Base-by-base conservation (phyloP, 139 green algal species). In the Asterochloris sp. region DNA sequence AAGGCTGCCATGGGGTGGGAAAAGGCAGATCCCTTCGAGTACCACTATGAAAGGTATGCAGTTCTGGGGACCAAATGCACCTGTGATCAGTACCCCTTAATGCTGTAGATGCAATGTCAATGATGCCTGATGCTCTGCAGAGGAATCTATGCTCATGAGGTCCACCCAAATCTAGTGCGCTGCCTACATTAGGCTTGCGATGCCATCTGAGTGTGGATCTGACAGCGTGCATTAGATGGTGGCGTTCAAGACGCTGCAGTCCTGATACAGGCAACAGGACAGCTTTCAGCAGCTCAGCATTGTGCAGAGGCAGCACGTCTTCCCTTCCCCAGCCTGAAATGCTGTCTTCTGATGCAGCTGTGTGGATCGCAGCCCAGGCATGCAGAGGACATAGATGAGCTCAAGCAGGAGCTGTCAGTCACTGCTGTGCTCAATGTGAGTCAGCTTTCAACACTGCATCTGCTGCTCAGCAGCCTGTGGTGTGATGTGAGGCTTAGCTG, bases 351-450 rank as follows among this genome's bases (percentile, higher is more conserved):
- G 17, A 71, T 71, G 66, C 80, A 95, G 11, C 82, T 95, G 9
- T 89, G 90, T 27, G 91, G 92, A 60, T 88, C 87, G 17, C 91
- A 95, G 83, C 92, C 92, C 0, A 87, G 84, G 12, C 88, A 83
- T 64, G 24, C 85, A 15, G 29, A 67, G 0, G 93, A 96, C 24
- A 81, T 95, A 12, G 82, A 90, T 16, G 68, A 79, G 16, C 83
- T 94, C 26, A 69, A 78, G 1, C 13, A 84, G 23, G 27, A 86
- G 0, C 76, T 87, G 14, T 78, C 79, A 24, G 79, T 89, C 0
- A 79, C 19, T 12, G 73, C 84, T 12, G 74, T 89, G 1, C 24
- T 89, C 19, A 88, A 82, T 81, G 62, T 84, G 69, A 38, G 78
- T 61, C 63, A 38, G 62, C 73, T 27, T 24, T 62, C 12, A 47